Conservation (phyloP, 2,329 filamentous ascomycete genomes). For the Alternaria solani region DNA sequence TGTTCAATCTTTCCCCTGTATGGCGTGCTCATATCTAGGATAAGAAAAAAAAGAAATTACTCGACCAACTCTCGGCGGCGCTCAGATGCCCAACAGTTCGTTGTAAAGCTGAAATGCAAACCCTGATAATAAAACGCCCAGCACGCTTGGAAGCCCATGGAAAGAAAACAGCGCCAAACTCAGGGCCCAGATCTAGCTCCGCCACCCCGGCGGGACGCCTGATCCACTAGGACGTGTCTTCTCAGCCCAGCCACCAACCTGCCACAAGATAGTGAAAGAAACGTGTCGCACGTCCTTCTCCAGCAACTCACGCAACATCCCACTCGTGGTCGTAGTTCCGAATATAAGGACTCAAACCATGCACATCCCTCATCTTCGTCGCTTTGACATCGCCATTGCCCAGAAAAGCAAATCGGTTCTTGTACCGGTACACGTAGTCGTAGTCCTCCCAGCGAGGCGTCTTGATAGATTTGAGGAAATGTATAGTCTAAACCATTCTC, state of each 20-base stretch:
- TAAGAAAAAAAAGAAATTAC: no score
- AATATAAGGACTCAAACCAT: slow-evolving; percentile 56
- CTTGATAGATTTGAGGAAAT: slow-evolving; percentile 51
- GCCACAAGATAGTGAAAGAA: not conserved
- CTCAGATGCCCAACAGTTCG: not conserved
- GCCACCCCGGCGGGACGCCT: not conserved
- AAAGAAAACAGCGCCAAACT: not conserved
- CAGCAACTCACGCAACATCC: slow-evolving; percentile 51
- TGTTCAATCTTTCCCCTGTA: no score
- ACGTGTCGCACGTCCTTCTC: not conserved
- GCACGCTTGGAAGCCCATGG: not conserved
- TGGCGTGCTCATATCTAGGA: no score
- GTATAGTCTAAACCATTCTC: slow-evolving; percentile 41
- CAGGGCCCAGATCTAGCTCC: not conserved
- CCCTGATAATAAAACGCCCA: not conserved
- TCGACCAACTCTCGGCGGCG: no score
- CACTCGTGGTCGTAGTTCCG: slow-evolving; percentile 56
- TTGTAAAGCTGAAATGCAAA: not conserved
- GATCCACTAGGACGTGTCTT: not conserved
- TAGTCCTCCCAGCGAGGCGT: slow-evolving; percentile 56
- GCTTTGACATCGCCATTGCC: slow-evolving; percentile 57
- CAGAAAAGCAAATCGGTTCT: slow-evolving; percentile 44
- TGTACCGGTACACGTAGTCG: slow-evolving; percentile 53
- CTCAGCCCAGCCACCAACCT: not conserved
- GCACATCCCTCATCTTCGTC: slow-evolving; percentile 50